Conservation (phyloP, 305 asterid genomes). For the Solanum hybrid region DNA sequence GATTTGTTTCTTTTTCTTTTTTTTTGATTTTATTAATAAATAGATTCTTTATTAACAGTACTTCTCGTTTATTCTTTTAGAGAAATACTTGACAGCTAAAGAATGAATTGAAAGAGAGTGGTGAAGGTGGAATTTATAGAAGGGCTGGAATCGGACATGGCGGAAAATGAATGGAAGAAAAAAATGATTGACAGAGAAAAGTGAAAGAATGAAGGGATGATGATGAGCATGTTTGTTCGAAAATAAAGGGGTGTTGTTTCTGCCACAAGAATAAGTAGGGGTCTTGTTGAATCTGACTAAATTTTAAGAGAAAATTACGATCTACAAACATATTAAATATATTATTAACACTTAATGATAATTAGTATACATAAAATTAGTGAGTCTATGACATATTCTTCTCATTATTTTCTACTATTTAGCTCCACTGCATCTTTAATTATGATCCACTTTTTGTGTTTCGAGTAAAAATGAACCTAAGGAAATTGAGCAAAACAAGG, state of each 20-base stretch:
- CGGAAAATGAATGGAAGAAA: neutral
- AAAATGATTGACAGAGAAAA: neutral
- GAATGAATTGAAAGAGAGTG: conserved; percentile 1
- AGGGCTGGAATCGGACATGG: neutral
- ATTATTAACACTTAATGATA: too few species aligned
- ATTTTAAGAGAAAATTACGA: neutral
- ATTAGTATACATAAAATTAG: neutral
- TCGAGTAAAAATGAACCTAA: neutral
- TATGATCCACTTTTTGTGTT: neutral
- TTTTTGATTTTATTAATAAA: neutral
- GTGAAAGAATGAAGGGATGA: neutral
- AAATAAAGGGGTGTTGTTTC: neutral
- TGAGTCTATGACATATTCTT: neutral
- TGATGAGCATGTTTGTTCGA: neutral
- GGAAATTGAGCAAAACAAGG: neutral
- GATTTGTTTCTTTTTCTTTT: neutral
- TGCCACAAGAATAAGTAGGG: neutral
- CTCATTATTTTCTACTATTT: neutral
- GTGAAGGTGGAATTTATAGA: conserved; percentile 6
- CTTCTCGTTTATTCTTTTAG: conserved; percentile 13
- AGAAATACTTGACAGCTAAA: conserved; percentile 22
- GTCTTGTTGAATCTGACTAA: neutral
- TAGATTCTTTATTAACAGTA: conserved; percentile 8
- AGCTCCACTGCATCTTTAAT: neutral
- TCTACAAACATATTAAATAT: neutral